Evolutionary conservation across 2,329 filamentous ascomycete genomes (phyloP).

Genomic region (Fusarium dlaminii): DNA sequence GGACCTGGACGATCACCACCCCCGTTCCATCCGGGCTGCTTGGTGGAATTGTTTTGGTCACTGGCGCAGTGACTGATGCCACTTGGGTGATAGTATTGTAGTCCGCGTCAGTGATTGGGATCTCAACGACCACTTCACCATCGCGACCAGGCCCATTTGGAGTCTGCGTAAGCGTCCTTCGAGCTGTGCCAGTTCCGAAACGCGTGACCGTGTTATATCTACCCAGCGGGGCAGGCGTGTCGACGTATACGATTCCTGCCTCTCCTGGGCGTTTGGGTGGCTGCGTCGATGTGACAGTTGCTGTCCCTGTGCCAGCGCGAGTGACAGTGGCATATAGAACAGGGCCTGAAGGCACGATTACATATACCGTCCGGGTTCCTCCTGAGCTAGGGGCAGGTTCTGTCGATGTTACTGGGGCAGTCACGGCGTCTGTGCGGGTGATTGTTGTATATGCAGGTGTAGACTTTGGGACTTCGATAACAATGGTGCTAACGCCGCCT

Average conservation of each 20-base stretch:
- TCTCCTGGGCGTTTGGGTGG: background rate
- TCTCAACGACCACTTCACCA: background rate
- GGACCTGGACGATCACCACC: background rate
- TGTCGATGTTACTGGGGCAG: background rate
- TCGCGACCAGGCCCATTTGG: background rate
- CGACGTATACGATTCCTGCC: background rate
- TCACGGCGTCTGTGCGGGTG: rapidly evolving
- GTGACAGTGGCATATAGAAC: background rate
- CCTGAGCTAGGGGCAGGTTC: background rate
- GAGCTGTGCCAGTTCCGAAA: background rate
- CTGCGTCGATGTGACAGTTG: background rate
- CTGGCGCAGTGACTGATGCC: background rate
- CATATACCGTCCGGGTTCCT: background rate
- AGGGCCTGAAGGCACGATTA: background rate
- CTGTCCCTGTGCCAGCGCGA: background rate
- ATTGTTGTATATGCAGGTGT: background rate
- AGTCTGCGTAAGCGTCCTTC: background rate
- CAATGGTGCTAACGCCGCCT: background rate
- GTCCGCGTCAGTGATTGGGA: background rate
- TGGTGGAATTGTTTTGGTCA: background rate
- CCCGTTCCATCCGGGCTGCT: background rate
- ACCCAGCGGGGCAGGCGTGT: background rate
- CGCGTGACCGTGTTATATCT: background rate
- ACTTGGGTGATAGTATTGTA: background rate
- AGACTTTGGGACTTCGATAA: background rate